These are phyloP conservation scores for Colletotrichum echinochloae DNA, from an alignment of 2,329 filamentous ascomycete species.

Conservation along the genomic window DNA sequence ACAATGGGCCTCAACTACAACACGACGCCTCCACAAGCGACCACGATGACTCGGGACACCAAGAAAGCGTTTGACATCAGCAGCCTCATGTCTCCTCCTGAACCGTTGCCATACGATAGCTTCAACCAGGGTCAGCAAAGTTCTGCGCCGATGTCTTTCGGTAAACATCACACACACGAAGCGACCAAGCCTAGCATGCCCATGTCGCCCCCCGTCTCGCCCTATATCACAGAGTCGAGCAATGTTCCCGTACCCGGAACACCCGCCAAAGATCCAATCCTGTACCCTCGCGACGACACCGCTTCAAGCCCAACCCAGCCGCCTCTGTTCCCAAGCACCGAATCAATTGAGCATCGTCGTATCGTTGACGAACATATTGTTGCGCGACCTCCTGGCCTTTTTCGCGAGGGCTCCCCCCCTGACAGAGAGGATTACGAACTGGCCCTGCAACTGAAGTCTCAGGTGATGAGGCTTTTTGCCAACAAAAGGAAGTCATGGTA, in stretches of 20 bases:
- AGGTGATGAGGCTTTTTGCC: constrained; percentile 60
- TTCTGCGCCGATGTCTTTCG: neutral
- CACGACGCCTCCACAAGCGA: constrained; percentile 4
- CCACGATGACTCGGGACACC: constrained; percentile 27
- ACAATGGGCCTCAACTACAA: constrained; percentile 45
- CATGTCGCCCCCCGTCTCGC: constrained; percentile 71
- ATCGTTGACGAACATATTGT: constrained; percentile 65
- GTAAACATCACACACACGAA: constrained; percentile 28
- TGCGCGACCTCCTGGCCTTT: constrained; percentile 56
- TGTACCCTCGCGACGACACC: constrained; percentile 64
- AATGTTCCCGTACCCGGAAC: constrained; percentile 50
- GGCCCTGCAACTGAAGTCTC: constrained; percentile 64
- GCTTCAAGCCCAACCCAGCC: constrained; percentile 57
- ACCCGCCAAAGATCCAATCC: constrained; percentile 64
- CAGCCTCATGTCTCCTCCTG: constrained; percentile 73
- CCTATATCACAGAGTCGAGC: constrained; percentile 55
- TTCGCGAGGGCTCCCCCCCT: constrained; percentile 60
- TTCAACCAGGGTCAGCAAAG: constrained; percentile 54
- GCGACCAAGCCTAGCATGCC: constrained; percentile 52
- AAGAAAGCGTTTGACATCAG: constrained; percentile 62
- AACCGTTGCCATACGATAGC: constrained; percentile 64
- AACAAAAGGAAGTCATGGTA: constrained; percentile 62
- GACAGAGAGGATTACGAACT: constrained; percentile 66
- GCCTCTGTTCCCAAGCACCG: constrained; percentile 62
- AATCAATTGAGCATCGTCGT: constrained; percentile 56